Base-by-base conservation (phyloP, 306 rosid genomes). In the Cicer yamashitae region DNA sequence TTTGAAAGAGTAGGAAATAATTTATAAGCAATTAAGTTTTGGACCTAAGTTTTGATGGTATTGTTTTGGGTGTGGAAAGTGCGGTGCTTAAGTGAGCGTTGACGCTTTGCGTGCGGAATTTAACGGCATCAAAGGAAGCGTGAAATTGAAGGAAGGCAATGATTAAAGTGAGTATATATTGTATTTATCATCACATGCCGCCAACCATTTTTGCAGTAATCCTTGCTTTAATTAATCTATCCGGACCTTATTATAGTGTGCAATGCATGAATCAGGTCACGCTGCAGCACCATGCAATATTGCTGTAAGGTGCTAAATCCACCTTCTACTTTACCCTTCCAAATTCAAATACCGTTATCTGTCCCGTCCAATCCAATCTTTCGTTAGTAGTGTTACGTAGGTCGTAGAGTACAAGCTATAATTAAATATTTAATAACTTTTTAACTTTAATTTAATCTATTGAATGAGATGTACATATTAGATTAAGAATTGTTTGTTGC, bases 131-230 rank as follows among this genome's bases (percentile, higher is more conserved):
- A 46, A 70, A 60, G 57, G 64, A 61, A 40, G 82, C 78, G 80
- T 82, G 34, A 68, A 44, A 2, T 13, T 60, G 18, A 82, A 67
- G 92, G 59, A 73, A 82, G 15, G 71, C 84, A 88, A 88, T 90
- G 43, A 83, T 85, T 82, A 51, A 74, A 65, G 79, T 43, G 9
- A 43, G 3, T 7, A 43, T 43, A 43, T 43, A 7, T 43, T 2
- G 8, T 54, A 54, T 50, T 10, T 3, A 44, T 58, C 22, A 34
- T 84, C 83, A 77, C 84, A 82, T 82, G 86, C 51, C 80, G 77
- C 83, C 83, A 79, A 60, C 79, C 67, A 68, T 71, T 62, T 63
- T 65, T 65, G 2, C 66, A 8, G 25, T 34, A 70, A 9, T 53
- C 12, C 20, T 46, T 82, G 51, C 70, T 70, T 82, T 64, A 46